phyloP scores from a whole-genome alignment of 1,139 yeast genomes.

The Sugiyamaella pinicola region DNA sequence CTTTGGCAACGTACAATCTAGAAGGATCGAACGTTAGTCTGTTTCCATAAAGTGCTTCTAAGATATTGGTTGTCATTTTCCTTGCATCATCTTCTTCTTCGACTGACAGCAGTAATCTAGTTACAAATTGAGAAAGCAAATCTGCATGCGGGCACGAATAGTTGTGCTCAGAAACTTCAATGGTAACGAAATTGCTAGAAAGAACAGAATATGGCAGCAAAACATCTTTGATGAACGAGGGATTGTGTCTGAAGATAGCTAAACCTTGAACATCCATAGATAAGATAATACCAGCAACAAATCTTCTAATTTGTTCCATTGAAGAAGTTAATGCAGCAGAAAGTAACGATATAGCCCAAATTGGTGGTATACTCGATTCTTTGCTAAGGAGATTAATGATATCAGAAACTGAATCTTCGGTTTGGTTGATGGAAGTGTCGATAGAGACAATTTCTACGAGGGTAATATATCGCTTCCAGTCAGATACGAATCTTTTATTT shows the following conservation, averaged over 20 bases:
- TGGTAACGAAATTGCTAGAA: slow-evolving; percentile 58
- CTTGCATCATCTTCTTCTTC: slow-evolving; percentile 42
- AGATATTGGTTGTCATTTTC: slow-evolving; percentile 41
- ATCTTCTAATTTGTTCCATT: slow-evolving; percentile 76
- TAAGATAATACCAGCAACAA: slow-evolving; percentile 59
- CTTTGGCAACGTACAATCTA: slow-evolving; percentile 61
- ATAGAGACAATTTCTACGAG: slow-evolving; percentile 78
- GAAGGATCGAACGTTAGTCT: slow-evolving; percentile 71
- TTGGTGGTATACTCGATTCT: slow-evolving; percentile 57
- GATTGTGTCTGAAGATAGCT: slow-evolving; percentile 51
- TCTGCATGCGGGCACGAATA: slow-evolving; percentile 62
- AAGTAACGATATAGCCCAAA: slow-evolving; percentile 73
- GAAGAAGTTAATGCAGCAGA: slow-evolving; percentile 78
- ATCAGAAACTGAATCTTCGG: slow-evolving; percentile 74
- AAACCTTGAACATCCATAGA: slow-evolving; percentile 54
- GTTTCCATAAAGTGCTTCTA: slow-evolving; percentile 51
- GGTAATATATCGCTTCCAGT: slow-evolving; percentile 76
- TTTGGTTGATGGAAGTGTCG: slow-evolving; percentile 85
- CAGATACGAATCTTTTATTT: slow-evolving; percentile 44
- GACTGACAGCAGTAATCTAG: slow-evolving; percentile 48
- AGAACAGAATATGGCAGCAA: slow-evolving; percentile 66
- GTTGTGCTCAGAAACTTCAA: slow-evolving; percentile 36
- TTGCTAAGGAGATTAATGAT: slow-evolving; percentile 59
- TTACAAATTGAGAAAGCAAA: slow-evolving; percentile 51
- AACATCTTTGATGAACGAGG: slow-evolving; percentile 52